These are phyloP conservation scores for Keithomyces neogunnii DNA, from an alignment of 2,329 filamentous ascomycete genomes.

Conservation along the genomic window DNA sequence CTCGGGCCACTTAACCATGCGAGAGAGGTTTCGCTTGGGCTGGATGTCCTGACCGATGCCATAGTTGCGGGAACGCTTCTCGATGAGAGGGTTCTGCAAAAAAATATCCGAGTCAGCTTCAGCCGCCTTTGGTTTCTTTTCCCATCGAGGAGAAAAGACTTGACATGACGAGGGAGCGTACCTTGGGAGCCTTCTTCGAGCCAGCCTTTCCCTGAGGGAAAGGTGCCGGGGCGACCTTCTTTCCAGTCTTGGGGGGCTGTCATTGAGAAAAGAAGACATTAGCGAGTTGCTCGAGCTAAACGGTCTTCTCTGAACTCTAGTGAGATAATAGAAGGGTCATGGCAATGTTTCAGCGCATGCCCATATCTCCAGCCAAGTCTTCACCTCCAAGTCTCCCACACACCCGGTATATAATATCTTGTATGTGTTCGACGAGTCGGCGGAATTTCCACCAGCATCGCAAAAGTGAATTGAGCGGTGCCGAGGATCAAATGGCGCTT, in stretches of 20 bases:
- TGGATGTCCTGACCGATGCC: conserved; percentile 99
- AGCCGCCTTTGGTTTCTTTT: too few relatives aligned
- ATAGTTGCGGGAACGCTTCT: conserved; percentile 96
- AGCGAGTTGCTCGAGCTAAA: conserved; percentile 74
- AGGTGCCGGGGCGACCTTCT: conserved; percentile 96
- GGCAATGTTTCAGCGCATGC: conserved; percentile 44
- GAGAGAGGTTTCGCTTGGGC: conserved; percentile 87
- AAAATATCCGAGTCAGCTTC: not conserved
- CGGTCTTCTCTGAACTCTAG: conserved; percentile 89
- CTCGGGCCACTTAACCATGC: conserved; percentile 99
- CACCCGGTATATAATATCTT: not conserved
- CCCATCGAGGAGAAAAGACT: not conserved
- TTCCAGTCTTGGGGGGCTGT: conserved; percentile 97
- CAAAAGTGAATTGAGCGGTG: conserved; percentile 14
- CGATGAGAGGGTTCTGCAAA: conserved; percentile 89
- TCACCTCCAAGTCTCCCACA: conserved; percentile 31
- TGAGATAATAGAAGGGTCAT: conserved; percentile 49
- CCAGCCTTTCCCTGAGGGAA: conserved; percentile 90
- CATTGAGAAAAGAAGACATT: conserved; percentile 99
- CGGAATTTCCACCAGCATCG: conserved; percentile 24
- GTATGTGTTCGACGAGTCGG: conserved; percentile 18
- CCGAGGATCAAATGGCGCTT: conserved; percentile 24
- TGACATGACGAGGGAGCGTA: conserved; percentile 39
- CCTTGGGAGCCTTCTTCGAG: conserved; percentile 94
- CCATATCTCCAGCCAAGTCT: conserved; percentile 56